Conservation (phyloP, 805 yeast genomes). For the Tetrapisispora phaffii region DNA sequence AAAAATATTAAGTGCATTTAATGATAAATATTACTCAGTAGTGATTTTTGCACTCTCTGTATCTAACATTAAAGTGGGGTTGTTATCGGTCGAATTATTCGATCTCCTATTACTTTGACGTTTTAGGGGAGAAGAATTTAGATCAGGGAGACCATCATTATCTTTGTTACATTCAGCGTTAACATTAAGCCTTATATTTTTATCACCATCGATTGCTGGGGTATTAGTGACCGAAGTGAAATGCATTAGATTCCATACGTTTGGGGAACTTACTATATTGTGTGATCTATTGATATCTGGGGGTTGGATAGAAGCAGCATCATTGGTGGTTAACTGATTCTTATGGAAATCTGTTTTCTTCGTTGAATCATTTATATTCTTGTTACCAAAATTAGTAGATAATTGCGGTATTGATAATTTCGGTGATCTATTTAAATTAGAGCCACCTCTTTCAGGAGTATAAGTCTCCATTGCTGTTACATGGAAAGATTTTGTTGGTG, state of each 20-base stretch:
- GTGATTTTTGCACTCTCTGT: slow-evolving; percentile 26
- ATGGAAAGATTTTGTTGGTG: slow-evolving; percentile 37
- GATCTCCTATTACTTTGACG: slow-evolving; percentile 9
- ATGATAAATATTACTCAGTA: slow-evolving; percentile 9
- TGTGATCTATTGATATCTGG: slow-evolving; percentile 9
- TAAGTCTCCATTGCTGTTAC: slow-evolving; percentile 50
- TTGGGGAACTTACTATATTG: slow-evolving; percentile 53
- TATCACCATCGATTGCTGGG: slow-evolving; percentile 21
- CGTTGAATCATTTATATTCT: not conserved
- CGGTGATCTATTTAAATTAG: slow-evolving; percentile 14
- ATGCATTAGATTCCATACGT: slow-evolving; percentile 87
- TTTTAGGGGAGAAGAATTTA: slow-evolving; percentile 23
- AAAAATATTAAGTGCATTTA: not conserved
- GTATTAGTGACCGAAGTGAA: slow-evolving; percentile 40
- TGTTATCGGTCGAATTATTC: slow-evolving; percentile 5
- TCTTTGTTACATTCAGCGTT: slow-evolving; percentile 1
- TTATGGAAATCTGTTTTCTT: slow-evolving; percentile 1
- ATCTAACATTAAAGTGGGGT: slow-evolving; percentile 19
- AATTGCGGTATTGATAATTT: slow-evolving; percentile 1
- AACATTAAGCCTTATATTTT: not conserved
- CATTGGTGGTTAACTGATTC: slow-evolving; percentile 3
- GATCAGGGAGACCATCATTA: slow-evolving; percentile 10
- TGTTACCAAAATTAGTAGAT: not conserved
- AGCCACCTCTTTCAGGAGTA: slow-evolving; percentile 51
- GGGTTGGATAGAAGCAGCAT: not conserved